These are phyloP conservation scores for Leavenworthia alabamica DNA, from an alignment of 345 rosid species.

Conservation along the genomic window DNA sequence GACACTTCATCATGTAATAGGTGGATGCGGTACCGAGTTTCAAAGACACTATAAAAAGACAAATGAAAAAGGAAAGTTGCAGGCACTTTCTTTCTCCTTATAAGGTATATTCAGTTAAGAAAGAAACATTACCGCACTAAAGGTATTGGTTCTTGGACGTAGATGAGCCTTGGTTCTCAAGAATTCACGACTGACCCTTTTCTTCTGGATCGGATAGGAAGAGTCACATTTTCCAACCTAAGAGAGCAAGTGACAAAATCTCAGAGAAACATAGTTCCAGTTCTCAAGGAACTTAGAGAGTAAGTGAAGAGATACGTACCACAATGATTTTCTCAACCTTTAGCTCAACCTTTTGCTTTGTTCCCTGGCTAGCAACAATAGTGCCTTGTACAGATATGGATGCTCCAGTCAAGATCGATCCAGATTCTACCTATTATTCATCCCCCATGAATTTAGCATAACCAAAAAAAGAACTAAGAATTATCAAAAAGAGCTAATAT, in stretches of 20 bases:
- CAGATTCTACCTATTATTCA: slow-evolving; percentile 59
- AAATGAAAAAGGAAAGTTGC: background rate
- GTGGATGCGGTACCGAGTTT: background rate
- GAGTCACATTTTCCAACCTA: slow-evolving; percentile 91
- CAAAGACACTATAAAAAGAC: background rate
- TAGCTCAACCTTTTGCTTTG: slow-evolving; percentile 85
- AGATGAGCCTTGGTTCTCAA: slow-evolving; percentile 96
- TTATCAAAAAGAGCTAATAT: background rate
- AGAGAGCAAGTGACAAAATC: background rate
- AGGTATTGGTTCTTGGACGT: slow-evolving; percentile 93
- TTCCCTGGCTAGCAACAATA: slow-evolving; percentile 79
- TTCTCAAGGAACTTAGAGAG: background rate
- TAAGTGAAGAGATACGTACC: slow-evolving; percentile 53
- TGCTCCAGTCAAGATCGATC: slow-evolving; percentile 71
- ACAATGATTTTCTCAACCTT: slow-evolving; percentile 66
- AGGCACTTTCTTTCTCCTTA: background rate
- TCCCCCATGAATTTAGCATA: background rate
- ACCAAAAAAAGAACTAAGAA: background rate
- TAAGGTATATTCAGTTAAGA: background rate
- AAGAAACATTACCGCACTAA: slow-evolving; percentile 59
- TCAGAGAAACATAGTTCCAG: background rate
- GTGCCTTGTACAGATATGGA: slow-evolving; percentile 79
- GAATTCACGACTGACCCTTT: slow-evolving; percentile 84
- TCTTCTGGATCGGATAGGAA: slow-evolving; percentile 92
- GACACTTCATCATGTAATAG: background rate